Percentiles rank a stretch among this genome's conserved stretches.
Conservation (phyloP, 176 grass and related monocot genomes). For the Phyllostachys edulis region DNA sequence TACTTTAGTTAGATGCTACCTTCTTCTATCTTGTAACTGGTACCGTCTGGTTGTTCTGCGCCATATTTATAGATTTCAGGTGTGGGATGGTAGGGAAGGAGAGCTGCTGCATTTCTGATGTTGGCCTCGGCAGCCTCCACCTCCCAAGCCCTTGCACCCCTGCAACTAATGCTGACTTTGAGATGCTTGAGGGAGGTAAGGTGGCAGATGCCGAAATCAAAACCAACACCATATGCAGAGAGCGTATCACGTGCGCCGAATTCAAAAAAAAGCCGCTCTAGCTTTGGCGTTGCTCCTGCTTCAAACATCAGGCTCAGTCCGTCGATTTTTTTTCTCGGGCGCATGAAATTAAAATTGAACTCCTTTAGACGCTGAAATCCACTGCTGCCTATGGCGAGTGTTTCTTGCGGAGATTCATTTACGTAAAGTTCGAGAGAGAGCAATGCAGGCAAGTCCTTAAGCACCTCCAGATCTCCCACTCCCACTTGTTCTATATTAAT, state of each 20-base stretch:
- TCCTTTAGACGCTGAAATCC: constrained; percentile 33
- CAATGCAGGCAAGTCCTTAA: constrained; percentile 14
- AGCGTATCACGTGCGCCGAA: neutral
- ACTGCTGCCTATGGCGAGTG: neutral
- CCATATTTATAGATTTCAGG: constrained; percentile 14
- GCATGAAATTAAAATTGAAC: neutral
- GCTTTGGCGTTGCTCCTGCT: constrained; percentile 32
- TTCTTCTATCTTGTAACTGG: no score
- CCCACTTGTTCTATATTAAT: constrained; percentile 22
- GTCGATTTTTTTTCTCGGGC: neutral
- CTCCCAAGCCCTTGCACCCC: neutral
- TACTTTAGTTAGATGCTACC: neutral
- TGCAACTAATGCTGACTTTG: neutral
- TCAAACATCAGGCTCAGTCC: constrained; percentile 18
- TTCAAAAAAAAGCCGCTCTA: neutral
- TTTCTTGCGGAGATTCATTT: neutral
- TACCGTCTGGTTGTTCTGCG: neutral
- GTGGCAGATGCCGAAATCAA: constrained; percentile 33
- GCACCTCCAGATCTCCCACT: constrained; percentile 1
- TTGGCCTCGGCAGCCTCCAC: constrained; percentile 13
- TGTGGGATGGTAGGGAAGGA: neutral
- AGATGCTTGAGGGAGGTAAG: constrained; percentile 34
- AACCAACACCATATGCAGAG: neutral
- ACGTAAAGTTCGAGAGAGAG: constrained; percentile 2
- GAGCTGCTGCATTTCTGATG: constrained; percentile 5